Percentiles rank a stretch among this genome's conserved stretches.
Conservation (phyloP, 495 filamentous ascomycete genomes). For the Cercophora sp. region DNA sequence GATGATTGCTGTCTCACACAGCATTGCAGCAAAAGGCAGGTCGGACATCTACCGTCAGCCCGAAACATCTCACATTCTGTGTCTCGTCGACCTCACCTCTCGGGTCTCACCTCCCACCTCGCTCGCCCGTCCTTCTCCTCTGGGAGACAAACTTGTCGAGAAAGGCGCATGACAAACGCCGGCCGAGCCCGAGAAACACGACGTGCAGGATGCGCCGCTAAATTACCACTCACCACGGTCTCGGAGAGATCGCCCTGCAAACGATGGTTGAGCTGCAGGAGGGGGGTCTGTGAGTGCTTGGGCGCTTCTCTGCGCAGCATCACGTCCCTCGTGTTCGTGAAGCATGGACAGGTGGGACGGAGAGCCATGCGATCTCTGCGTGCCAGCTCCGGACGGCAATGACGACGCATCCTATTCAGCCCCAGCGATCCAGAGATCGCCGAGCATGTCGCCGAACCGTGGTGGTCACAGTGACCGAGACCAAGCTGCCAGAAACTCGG, state of each 20-base stretch:
- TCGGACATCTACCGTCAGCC: constrained; percentile 12
- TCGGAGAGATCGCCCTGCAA: background rate
- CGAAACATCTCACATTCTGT: constrained; percentile 5
- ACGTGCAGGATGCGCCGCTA: constrained; percentile 1
- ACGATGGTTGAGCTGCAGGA: constrained; percentile 11
- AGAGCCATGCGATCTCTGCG: background rate
- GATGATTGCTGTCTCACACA: background rate
- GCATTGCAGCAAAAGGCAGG: too few relatives aligned
- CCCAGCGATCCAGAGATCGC: too few relatives aligned
- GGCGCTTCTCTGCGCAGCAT: background rate
- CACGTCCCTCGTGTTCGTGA: background rate
- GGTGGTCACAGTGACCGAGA: too few relatives aligned
- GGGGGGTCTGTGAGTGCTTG: constrained; percentile 10
- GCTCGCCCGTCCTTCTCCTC: too few relatives aligned
- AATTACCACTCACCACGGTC: background rate
- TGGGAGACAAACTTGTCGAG: too few relatives aligned
- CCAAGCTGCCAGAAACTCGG: too few relatives aligned
- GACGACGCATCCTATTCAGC: too few relatives aligned
- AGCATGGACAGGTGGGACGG: background rate
- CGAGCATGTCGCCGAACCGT: too few relatives aligned
- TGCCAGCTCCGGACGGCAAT: too few relatives aligned
- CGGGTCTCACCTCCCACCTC: background rate
- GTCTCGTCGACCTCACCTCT: constrained; percentile 1
- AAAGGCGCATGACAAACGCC: constrained; percentile 8
- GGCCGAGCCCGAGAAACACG: constrained; percentile 6